A percentile compares a stretch with the other conserved stretches of the same genome.
phyloP scores from a whole-genome alignment of 2,329 filamentous ascomycete species.

The Diplodia mutila region DNA sequence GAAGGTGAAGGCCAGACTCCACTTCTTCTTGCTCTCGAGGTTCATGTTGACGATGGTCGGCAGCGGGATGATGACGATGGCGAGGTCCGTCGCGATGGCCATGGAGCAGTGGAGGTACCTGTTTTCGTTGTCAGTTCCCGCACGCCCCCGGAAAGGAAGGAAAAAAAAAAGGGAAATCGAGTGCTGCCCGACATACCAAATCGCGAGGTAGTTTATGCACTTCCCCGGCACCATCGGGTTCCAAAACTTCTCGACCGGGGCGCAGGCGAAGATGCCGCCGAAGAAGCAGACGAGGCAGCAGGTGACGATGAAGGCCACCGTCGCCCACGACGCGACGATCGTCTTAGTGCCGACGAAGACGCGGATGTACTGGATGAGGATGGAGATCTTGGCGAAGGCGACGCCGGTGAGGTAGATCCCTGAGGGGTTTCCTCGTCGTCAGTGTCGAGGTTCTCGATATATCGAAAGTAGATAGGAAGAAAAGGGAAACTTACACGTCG shows the following conservation, averaged over 20 bases:
- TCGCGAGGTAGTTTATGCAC: slow-evolving; percentile 13
- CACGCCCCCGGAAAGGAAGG: not conserved
- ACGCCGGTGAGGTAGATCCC: slow-evolving; percentile 17
- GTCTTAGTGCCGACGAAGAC: slow-evolving; percentile 12
- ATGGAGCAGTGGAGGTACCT: slow-evolving; percentile 21
- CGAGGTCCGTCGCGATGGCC: slow-evolving; percentile 17
- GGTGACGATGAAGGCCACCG: slow-evolving; percentile 9
- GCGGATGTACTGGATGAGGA: slow-evolving; percentile 22
- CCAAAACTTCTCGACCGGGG: slow-evolving; percentile 17
- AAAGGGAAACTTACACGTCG: not conserved
- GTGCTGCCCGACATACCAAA: slow-evolving; percentile 3
- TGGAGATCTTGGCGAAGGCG: slow-evolving; percentile 14
- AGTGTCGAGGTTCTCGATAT: not conserved
- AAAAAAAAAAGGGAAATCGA: too few relatives aligned
- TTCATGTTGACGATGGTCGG: slow-evolving; percentile 30
- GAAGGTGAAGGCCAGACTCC: slow-evolving; percentile 37
- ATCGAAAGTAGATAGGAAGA: not conserved
- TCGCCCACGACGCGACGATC: slow-evolving; percentile 5
- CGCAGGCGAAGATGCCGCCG: slow-evolving; percentile 20
- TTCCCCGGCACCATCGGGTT: not conserved
- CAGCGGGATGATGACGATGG: slow-evolving; percentile 17
- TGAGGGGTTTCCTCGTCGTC: not conserved
- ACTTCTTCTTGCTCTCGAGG: slow-evolving; percentile 34
- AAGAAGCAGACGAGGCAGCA: slow-evolving; percentile 22
- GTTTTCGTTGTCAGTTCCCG: not conserved